Conservation (phyloP, 805 yeast species). For the Candida pseudofarinosa region DNA sequence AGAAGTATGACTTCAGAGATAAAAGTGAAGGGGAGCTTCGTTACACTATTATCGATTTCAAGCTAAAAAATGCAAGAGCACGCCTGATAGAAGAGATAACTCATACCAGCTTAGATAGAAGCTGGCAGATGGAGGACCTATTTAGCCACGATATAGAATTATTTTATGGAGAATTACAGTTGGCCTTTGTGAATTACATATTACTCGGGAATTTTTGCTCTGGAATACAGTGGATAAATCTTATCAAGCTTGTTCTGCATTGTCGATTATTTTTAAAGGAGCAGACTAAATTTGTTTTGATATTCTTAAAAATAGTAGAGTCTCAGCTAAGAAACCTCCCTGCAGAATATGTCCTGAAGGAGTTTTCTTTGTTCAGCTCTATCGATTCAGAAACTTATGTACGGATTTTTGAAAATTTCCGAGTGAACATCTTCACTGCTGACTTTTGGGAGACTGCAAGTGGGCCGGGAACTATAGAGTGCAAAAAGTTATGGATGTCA, state of each 20-base stretch:
- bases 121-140: conserved; percentile 50
- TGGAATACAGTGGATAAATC: conserved; percentile 58
- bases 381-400: conserved; percentile 16
- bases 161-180: conserved; percentile 52
- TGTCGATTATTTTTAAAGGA: conserved; percentile 17
- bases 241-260: conserved; percentile 42
- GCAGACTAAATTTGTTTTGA: conserved; percentile 20
- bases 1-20: conserved; percentile 14
- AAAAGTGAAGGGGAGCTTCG: conserved; percentile 31
- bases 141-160: conserved; percentile 24
- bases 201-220: conserved; percentile 62
- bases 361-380: conserved; percentile 12
- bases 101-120: conserved; percentile 52
- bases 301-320: conserved; percentile 27
- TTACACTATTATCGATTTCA: conserved; percentile 41
- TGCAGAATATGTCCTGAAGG: conserved; percentile 32
- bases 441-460: conserved; percentile 4
- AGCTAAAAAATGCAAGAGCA: conserved; percentile 27
- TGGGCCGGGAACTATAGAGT: neutral
- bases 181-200: conserved; percentile 45
- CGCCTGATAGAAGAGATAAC: conserved; percentile 39
- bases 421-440: conserved; percentile 9
- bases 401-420: conserved; percentile 17
- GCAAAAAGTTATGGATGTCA: conserved; percentile 13
- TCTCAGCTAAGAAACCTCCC: conserved; percentile 41